phyloP scores from a whole-genome alignment of 805 yeast species.

The Blastobotrys parvus region DNA sequence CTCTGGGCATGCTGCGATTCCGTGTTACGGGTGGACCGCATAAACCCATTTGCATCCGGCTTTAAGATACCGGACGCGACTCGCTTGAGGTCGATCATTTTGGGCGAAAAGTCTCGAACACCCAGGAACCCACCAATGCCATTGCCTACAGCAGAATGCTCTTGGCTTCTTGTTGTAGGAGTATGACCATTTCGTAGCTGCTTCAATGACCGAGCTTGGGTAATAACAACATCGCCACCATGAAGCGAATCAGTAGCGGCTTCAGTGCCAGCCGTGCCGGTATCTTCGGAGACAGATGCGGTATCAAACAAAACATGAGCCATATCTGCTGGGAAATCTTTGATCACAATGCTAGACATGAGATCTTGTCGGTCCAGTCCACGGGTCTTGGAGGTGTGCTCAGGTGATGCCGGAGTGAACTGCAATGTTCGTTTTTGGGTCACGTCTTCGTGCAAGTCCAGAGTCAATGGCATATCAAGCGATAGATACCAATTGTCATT shows the following conservation, averaged over 20 bases:
- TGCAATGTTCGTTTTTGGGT: background rate
- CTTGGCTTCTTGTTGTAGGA: constrained; percentile 1
- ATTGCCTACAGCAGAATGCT: background rate
- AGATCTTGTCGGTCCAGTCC: constrained; percentile 3
- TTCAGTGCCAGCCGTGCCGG: constrained; percentile 1
- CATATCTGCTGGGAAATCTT: constrained; percentile 4
- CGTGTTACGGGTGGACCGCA: background rate
- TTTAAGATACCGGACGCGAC: constrained; percentile 12
- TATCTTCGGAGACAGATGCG: constrained; percentile 3
- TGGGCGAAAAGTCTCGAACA: constrained; percentile 12
- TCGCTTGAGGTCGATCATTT: constrained; percentile 14
- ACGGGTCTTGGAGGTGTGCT: background rate
- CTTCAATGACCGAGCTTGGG: constrained; percentile 12
- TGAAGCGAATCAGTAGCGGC: constrained; percentile 2
- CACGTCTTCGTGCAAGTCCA: constrained; percentile 4
- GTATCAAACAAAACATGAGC: constrained; percentile 7
- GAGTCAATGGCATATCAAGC: constrained; percentile 3
- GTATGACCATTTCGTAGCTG: constrained; percentile 8
- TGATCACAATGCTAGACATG: constrained; percentile 1
- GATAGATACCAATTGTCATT: constrained; percentile 8
- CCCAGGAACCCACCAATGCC: background rate
- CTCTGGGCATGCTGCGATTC: constrained; percentile 1
- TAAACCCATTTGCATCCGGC: background rate
- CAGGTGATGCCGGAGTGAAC: background rate
- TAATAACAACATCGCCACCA: constrained; percentile 6